Evolutionary conservation across 208 protist species (phyloP), one percentile per base, ranked within the genome.

Genomic region (Trypanosoma caninum): DNA sequence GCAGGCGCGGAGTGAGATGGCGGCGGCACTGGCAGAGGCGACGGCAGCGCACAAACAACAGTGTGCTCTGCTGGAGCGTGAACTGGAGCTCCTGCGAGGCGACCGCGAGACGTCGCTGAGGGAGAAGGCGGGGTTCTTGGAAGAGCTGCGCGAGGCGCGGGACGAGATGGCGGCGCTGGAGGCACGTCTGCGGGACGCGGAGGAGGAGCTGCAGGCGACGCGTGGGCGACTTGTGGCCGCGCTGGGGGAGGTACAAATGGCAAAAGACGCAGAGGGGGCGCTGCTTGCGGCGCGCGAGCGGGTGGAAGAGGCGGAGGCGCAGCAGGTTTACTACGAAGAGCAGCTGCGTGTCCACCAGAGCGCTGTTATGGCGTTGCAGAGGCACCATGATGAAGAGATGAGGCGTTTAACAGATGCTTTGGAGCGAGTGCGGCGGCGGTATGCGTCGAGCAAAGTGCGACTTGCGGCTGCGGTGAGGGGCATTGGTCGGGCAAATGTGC

Each of bases 271-370:
- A 33, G 48, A 44, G 35, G 61, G 65, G 55, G 72, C 51, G 34
- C 31, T 84, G 9, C 65, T 34, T 3, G 22, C 38, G 34, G 55
- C 64, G 22, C 52, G 47, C 18, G 2, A 48, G 16, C 45, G 31
- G 18, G 67, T 59, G 0, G 65, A 66, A 35, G 66, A 38, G n/a
- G 56, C 53, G 6, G 80, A 82, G 14, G 65, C 70, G 10, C 73
- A 82, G 52, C 67, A 72, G 14, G 25, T 34, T 10, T 74, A 73
- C 56, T 80, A 77, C 52, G 69, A 72, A 31, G 45, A 60, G n/a
- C 69, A 82, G 64, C 50, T 80, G 9, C 58, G 52, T 14, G 37
- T 84, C 10, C 76, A 72, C 31, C 77, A 80, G 48, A 76, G 55
- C 14, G 76, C 81, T 16, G 38, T 80, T 47, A 59, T 55, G 35